Base-by-base conservation (phyloP, 805 yeast genomes). In the Metschnikowia lochheadii region DNA sequence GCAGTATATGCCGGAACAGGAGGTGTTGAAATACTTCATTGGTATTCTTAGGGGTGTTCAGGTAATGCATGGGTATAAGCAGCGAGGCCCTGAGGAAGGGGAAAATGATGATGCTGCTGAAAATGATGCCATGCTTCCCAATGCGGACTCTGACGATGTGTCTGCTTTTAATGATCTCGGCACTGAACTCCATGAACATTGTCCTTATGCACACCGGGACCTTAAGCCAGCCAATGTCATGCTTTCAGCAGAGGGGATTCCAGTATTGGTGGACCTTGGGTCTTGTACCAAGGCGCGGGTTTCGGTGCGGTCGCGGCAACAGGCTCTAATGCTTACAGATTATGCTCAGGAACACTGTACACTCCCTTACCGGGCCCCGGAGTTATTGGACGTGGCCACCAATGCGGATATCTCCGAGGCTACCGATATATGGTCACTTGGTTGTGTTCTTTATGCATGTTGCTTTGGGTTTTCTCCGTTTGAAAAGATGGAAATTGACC, bases 391-490 rank as follows among this genome's bases (percentile, higher is more conserved):
- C 61, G 85, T 89, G 36, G 81, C 80, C 40, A 78, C 88, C 1
- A 84, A 85, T 39, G 66, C 80, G n/a, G 67, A 67, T 5, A 74
- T 91, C 41, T 82, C 83, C 54, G 96, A 88, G 60, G 79, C 80
- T 52, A 83, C 87, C 3, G 98, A 91, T 65, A 81, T 92, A 23
- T 91, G 98, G 98, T 85, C 96, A 3, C 66, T 91, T 29, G 98
- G 98, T 0, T 89, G 97, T 62, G 74, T 89, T 1, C 64, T 89
- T 15, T 91, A 87, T 65, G 81, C 90, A 1, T 68, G 88, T 56
- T 75, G 92, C 65, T 91, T 87, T 68, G 85, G 86, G 0, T 76
- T 76, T 31, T 87, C 96, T 3, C 98, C 98, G 1, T 91, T 91
- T 65, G 96, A 90, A 63, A 77, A 88, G 62, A 84, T 87, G 63